Base-by-base conservation (phyloP, 345 rosid species). In the Ceriops tagal region DNA sequence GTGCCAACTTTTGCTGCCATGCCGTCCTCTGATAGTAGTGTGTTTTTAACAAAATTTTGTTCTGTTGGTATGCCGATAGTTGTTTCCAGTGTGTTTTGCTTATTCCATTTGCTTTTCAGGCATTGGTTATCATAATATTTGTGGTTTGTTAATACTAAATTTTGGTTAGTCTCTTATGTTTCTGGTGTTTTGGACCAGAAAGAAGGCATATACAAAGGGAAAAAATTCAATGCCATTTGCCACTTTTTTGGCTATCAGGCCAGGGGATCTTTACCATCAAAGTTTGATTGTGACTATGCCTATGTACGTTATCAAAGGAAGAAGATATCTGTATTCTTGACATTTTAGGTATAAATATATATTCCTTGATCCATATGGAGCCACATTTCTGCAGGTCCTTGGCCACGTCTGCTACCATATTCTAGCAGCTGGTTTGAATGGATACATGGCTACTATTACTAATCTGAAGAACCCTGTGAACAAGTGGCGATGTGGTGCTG, bases 171-270 rank as follows among this genome's bases (percentile, higher is more conserved):
- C 19, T 30, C 32, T 71, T 58, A 31, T 71, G 1, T 26, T 8
- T 66, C 46, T 73, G 16, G 30, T 61, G 3, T 61, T 74, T 75
- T 76, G 68, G 46, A 68, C 19, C 88, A 90, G 92, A 92, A 88
- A 86, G 91, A 86, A 77, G 98, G 95, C 73, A 86, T 83, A 65
- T 92, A 90, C 90, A 92, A 74, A 80, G 99, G 98, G 65, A 95
- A 92, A 77, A 95, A 95, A 73, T 87, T 95, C 83, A 92, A 86
- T 83, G 96, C 98, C 6, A 92, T 95, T 70, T 92, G 97, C 87
- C 98, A 95, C 83, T 95, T 95, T 80, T 95, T 95, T 58, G 99
- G 99, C 74, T 95, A 95, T 79, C 99, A 95, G 75, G 99, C 99
- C 81, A 93, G 99, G 53, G 99, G 99, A 75, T 90, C 98, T 52